Conservation (phyloP, 2,329 filamentous ascomycete species). For the Corniculantispora saksenae region DNA sequence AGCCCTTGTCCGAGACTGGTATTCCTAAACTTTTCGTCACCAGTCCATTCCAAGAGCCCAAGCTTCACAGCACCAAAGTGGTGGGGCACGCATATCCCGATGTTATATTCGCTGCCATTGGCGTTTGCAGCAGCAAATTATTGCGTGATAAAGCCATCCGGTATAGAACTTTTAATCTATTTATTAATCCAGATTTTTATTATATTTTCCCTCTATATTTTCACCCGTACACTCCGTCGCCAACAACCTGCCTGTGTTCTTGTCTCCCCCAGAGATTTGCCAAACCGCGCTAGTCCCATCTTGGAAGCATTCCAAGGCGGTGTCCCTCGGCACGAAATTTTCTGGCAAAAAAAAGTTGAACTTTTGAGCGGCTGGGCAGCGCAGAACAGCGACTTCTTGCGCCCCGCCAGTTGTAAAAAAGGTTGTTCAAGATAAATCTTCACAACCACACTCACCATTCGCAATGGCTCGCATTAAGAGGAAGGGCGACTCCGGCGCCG, state of each 20-base stretch:
- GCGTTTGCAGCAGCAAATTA: neutral
- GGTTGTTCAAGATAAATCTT: conserved; percentile 17
- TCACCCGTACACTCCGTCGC: neutral
- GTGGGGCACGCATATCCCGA: neutral
- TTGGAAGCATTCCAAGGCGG: neutral
- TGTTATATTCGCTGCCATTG: neutral
- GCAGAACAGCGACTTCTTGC: conserved; percentile 25
- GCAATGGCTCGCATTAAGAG: conserved; percentile 80
- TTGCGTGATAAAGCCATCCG: too few species aligned
- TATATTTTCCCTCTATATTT: neutral
- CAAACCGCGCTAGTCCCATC: conserved; percentile 3
- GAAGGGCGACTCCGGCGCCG: conserved; percentile 88
- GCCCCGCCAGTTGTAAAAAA: conserved; percentile 34
- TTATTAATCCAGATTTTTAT: neutral
- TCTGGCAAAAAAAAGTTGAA: conserved; percentile 25
- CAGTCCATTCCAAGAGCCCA: too few species aligned
- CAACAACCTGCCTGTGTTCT: too few species aligned
- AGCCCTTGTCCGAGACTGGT: too few species aligned
- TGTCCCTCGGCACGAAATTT: conserved; percentile 16
- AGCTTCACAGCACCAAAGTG: neutral
- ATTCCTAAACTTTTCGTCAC: too few species aligned
- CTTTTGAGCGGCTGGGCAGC: conserved; percentile 14
- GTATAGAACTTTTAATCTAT: too few species aligned
- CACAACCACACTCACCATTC: conserved; percentile 14
- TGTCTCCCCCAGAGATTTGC: neutral